Conservation (phyloP, 768 basidiomycete genomes). For the Boletus rubropictus region DNA sequence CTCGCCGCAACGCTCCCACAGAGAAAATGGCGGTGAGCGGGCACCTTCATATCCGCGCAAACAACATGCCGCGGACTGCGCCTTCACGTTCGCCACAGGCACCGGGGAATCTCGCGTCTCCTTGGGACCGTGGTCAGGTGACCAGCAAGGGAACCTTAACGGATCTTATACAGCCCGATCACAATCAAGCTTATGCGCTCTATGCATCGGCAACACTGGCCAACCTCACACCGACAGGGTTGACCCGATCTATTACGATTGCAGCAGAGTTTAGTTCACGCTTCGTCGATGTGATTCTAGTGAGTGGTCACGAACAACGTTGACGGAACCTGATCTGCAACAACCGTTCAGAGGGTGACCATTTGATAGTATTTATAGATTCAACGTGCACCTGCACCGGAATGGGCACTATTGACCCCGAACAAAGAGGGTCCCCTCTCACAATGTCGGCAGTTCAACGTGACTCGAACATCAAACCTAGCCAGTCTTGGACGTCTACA, state of each 20-base stretch:
- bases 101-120: conserved; percentile 24
- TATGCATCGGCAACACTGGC: too few species aligned
- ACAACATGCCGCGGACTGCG: conserved; percentile 22
- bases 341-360: not conserved
- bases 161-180: not conserved
- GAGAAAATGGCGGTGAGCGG: conserved; percentile 12
- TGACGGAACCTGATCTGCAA: conserved; percentile 11
- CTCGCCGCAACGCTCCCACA: conserved; percentile 10
- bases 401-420: conserved; percentile 12
- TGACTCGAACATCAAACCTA: conserved; percentile 1
- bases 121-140: conserved; percentile 20
- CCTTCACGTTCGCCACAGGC: conserved; percentile 24
- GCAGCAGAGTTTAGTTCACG: not conserved
- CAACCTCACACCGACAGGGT: too few species aligned
- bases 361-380: conserved; percentile 2
- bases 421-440: not conserved
- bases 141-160: conserved; percentile 4
- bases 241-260: too few species aligned
- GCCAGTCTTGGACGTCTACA: not conserved
- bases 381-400: not conserved
- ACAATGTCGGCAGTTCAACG: not conserved
- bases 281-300: not conserved
- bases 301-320: not conserved
- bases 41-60: conserved; percentile 30
- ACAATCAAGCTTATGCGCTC: too few species aligned